Evolutionary conservation across 371 early-diverging fungal species (phyloP).

Genomic region (Mortierella sp.): DNA sequence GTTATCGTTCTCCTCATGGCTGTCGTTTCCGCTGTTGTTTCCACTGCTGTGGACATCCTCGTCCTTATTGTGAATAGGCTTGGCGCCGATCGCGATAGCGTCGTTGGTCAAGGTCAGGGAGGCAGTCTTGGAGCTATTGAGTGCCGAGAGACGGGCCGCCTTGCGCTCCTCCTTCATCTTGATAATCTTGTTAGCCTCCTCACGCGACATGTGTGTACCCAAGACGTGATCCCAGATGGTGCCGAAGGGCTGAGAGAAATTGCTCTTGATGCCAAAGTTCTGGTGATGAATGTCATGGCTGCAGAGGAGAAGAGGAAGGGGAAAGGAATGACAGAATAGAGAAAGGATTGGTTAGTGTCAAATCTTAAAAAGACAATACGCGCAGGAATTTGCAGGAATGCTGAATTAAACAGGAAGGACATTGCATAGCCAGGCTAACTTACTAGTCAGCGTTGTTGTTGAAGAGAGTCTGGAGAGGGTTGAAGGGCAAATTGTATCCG

Average conservation of each 20-base stretch:
- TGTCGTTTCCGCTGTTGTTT: slow-evolving; percentile 57
- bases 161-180: slow-evolving; percentile 57
- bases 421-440: slow-evolving; percentile 27
- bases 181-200: slow-evolving; percentile 56
- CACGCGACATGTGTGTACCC: slow-evolving; percentile 65
- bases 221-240: slow-evolving; percentile 82
- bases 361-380: slow-evolving; percentile 1
- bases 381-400: slow-evolving; percentile 8
- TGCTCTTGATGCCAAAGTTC: slow-evolving; percentile 74
- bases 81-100: slow-evolving; percentile 20
- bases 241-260: slow-evolving; percentile 81
- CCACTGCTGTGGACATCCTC: slow-evolving; percentile 52
- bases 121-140: slow-evolving; percentile 5
- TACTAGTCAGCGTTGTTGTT: slow-evolving; percentile 82
- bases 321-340: background rate
- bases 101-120: background rate
- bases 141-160: slow-evolving; percentile 47
- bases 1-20: slow-evolving; percentile 37
- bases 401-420: background rate
- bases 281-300: slow-evolving; percentile 82
- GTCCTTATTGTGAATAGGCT: slow-evolving; percentile 33
- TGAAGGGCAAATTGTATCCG: slow-evolving; percentile 86
- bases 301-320: background rate
- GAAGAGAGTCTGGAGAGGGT: slow-evolving; percentile 75
- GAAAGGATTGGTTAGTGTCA: slow-evolving; percentile 8